A percentile compares a stretch with the other conserved stretches of the same genome.
phyloP scores from a whole-genome alignment of 306 rosid species.

The Dryas alaskensis region DNA sequence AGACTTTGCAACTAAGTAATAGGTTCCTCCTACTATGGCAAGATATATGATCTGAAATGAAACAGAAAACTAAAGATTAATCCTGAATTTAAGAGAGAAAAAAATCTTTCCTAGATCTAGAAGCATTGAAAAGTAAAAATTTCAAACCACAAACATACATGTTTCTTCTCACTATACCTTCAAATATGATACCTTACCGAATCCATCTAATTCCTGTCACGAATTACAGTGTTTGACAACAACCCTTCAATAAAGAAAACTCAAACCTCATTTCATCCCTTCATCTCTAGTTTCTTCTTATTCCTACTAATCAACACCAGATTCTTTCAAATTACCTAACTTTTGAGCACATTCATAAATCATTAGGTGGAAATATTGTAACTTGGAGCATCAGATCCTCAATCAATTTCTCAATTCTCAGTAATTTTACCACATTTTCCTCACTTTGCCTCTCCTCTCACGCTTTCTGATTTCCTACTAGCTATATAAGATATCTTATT shows the following conservation, averaged over 20 bases:
- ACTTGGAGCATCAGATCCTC: neutral
- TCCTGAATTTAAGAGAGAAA: neutral
- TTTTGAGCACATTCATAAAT: neutral
- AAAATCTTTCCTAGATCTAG: neutral
- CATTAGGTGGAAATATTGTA: neutral
- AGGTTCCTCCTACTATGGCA: constrained; percentile 55
- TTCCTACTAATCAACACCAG: no score
- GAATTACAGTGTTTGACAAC: no score
- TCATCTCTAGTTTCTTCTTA: no score
- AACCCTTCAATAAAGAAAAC: no score
- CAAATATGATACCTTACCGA: neutral
- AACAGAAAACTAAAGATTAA: constrained; percentile 13
- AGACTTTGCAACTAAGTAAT: constrained; percentile 55
- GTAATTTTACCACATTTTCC: neutral
- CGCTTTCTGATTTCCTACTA: neutral
- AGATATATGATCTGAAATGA: constrained; percentile 62
- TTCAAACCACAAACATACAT: neutral
- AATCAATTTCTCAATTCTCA: neutral
- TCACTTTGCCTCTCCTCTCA: neutral
- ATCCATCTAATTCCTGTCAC: no score
- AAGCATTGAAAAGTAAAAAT: neutral
- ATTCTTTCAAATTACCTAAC: neutral
- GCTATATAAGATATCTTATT: no score
- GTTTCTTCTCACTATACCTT: neutral
- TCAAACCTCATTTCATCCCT: no score